Evolutionary conservation across 495 filamentous ascomycete genomes (phyloP).

Genomic region (Alectoria sarmentosa): DNA sequence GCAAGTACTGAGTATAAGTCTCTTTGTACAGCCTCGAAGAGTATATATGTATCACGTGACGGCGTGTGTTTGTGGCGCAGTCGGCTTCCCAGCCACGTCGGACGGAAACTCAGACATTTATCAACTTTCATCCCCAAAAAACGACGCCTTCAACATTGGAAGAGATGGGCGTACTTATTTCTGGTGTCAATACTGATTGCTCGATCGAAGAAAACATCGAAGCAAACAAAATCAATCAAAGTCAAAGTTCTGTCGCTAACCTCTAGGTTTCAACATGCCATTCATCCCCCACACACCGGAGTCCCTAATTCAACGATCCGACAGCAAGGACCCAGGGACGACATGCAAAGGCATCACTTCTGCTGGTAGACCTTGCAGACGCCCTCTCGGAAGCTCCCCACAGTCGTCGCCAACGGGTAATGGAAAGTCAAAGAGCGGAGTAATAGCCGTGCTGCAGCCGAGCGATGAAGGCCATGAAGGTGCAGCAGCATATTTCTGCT

Average conservation of each 20-base stretch:
- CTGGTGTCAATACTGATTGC: not conserved
- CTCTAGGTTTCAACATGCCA: constrained; percentile 48
- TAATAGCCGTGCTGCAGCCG: constrained; percentile 33
- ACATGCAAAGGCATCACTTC: constrained; percentile 84
- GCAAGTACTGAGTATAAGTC: not conserved
- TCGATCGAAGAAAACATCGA: not conserved
- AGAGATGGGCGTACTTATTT: not conserved
- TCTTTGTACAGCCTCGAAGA: not conserved
- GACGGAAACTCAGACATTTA: not conserved
- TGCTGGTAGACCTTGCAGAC: constrained; percentile 71
- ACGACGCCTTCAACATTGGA: not conserved
- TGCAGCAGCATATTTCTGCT: constrained; percentile 66
- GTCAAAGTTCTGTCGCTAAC: not conserved
- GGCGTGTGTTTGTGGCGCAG: not conserved
- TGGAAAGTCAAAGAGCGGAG: constrained; percentile 28
- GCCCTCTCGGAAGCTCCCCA: constrained; percentile 45
- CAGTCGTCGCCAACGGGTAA: constrained; percentile 33
- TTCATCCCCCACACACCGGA: constrained; percentile 81
- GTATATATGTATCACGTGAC: not conserved
- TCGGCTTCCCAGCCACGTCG: constrained; percentile 1
- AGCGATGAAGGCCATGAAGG: constrained; percentile 37
- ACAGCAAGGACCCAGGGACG: constrained; percentile 73
- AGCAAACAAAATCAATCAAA: no score
- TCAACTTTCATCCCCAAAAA: not conserved
- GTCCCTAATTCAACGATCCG: constrained; percentile 63